These are phyloP conservation scores for Rhamnella rubrinervis DNA, from an alignment of 331 rosid genomes.

Conservation along the genomic window DNA sequence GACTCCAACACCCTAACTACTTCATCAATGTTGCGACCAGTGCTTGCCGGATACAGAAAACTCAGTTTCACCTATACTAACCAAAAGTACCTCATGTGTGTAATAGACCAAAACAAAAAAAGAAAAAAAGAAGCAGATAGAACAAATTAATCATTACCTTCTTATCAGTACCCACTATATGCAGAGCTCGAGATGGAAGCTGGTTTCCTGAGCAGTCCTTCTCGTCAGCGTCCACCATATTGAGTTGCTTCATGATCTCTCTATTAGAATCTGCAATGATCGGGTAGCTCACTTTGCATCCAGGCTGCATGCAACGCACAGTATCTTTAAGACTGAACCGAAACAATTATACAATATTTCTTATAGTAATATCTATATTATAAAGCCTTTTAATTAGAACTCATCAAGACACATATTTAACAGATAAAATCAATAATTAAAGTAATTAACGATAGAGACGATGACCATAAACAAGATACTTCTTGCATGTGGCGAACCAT, in stretches of 20 bases:
- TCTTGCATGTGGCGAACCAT: too few relatives aligned
- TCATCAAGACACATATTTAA: too few relatives aligned
- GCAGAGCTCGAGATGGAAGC: slow-evolving; percentile 72
- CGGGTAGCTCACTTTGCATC: slow-evolving; percentile 60
- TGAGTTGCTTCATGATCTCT: slow-evolving; percentile 67
- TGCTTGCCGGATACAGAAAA: slow-evolving; percentile 70
- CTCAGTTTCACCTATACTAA: slow-evolving; percentile 58
- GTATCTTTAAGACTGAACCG: background rate
- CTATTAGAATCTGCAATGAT: slow-evolving; percentile 58
- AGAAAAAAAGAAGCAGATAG: background rate
- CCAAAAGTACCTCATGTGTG: background rate
- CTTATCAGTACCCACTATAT: slow-evolving; percentile 63
- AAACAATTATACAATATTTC: too few relatives aligned
- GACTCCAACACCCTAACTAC: slow-evolving; percentile 79
- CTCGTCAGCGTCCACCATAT: slow-evolving; percentile 83
- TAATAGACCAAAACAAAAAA: background rate
- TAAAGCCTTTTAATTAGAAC: too few relatives aligned
- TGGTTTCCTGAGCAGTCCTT: slow-evolving; percentile 46
- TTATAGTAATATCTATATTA: too few relatives aligned
- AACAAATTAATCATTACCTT: slow-evolving; percentile 29
- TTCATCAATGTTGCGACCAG: slow-evolving; percentile 87
- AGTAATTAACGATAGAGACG: background rate
- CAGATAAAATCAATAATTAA: background rate
- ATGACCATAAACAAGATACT: too few relatives aligned
- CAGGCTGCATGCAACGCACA: slow-evolving; percentile 37